Percentiles rank a stretch among this genome's conserved stretches.
Conservation (phyloP, 2,329 filamentous ascomycete species). For the Shiraia bambusicola region DNA sequence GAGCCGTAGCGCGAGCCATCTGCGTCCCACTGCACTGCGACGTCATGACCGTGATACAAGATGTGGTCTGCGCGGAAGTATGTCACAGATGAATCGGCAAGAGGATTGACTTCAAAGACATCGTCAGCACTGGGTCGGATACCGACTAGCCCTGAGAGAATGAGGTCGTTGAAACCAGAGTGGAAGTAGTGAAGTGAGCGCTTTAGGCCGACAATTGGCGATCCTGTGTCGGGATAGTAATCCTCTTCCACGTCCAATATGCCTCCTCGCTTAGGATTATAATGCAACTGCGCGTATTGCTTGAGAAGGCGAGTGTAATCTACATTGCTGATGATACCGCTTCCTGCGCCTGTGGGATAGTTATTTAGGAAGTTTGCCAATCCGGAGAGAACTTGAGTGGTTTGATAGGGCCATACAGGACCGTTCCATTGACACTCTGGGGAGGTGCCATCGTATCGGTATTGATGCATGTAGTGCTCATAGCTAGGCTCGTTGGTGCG, state of each 20-base stretch:
- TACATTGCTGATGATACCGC: slow-evolving; percentile 23
- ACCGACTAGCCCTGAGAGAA: slow-evolving; percentile 47
- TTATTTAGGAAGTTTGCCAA: slow-evolving; percentile 49
- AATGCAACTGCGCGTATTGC: slow-evolving; percentile 47
- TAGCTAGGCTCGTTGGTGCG: slow-evolving; percentile 49
- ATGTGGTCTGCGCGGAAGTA: slow-evolving; percentile 49
- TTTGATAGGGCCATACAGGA: slow-evolving; percentile 50
- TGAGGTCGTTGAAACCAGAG: slow-evolving; percentile 47
- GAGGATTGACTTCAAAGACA: slow-evolving; percentile 46
- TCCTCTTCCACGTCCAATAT: slow-evolving; percentile 47
- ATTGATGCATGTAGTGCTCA: slow-evolving; percentile 50
- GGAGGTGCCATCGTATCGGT: slow-evolving; percentile 42
- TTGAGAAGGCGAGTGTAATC: slow-evolving; percentile 44
- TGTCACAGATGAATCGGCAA: slow-evolving; percentile 32
- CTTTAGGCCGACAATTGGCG: slow-evolving; percentile 46
- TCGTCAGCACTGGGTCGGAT: slow-evolving; percentile 45
- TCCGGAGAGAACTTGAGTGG: slow-evolving; percentile 44
- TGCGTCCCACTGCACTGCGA: slow-evolving; percentile 48
- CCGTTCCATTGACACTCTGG: slow-evolving; percentile 52
- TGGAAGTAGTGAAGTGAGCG: slow-evolving; percentile 51
- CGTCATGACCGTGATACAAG: slow-evolving; percentile 46
- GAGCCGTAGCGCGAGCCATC: slow-evolving; percentile 37
- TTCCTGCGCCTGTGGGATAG: slow-evolving; percentile 34
- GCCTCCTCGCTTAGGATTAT: slow-evolving; percentile 34
- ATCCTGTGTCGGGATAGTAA: slow-evolving; percentile 47